A percentile compares a stretch with the other conserved stretches of the same genome.
Conservation (phyloP, 768 basidiomycete species). For the Xerocomellus dryophilus region DNA sequence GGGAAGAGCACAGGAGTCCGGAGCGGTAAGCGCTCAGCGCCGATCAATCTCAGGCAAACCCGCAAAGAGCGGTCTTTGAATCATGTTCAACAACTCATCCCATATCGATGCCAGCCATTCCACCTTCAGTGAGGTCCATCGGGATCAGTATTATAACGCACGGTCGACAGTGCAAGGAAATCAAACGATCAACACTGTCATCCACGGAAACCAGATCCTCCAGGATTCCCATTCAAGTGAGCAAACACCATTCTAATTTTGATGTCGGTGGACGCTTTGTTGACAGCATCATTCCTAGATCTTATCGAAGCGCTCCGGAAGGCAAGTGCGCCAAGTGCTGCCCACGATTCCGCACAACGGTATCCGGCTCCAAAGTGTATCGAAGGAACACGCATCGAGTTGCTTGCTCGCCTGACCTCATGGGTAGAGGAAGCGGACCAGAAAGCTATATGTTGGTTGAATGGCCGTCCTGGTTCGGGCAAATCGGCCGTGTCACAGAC, state of each 20-base stretch:
- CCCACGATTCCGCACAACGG: conserved; percentile 20
- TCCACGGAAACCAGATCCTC: conserved; percentile 20
- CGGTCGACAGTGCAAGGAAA: conserved; percentile 15
- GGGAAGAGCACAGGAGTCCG: no score
- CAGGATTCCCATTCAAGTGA: conserved; percentile 13
- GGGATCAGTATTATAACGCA: conserved; percentile 12
- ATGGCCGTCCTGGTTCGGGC: conserved; percentile 26
- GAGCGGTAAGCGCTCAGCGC: no score
- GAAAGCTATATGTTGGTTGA: conserved; percentile 24
- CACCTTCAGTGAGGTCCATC: conserved; percentile 17
- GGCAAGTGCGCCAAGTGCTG: conserved; percentile 18
- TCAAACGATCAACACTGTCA: conserved; percentile 14
- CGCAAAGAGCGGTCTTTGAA: no score
- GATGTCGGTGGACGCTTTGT: neutral
- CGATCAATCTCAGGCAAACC: no score
- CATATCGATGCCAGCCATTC: conserved; percentile 13
- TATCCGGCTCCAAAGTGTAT: conserved; percentile 22
- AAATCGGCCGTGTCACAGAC: conserved; percentile 33
- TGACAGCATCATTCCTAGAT: neutral
- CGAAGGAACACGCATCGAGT: conserved; percentile 21
- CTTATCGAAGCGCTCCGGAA: conserved; percentile 14
- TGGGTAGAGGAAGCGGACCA: conserved; percentile 13
- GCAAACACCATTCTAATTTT: neutral
- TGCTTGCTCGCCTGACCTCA: conserved; percentile 13
- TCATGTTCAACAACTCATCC: neutral